Conservation (phyloP, 1,139 yeast genomes). For the Oligophagozyma castellii region DNA sequence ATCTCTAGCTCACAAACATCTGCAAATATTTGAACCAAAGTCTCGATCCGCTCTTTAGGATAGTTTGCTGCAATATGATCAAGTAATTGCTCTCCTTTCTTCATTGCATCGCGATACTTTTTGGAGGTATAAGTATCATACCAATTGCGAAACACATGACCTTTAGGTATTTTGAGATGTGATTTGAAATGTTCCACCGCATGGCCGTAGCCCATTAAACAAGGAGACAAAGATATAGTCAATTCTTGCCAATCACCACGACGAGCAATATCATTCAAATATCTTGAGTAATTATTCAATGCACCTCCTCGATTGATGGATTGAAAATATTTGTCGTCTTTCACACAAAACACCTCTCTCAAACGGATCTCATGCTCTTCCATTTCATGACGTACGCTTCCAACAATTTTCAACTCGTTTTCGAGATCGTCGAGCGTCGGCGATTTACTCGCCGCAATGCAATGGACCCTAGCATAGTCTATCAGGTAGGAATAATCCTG, state of each 20-base stretch:
- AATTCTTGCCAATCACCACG: conserved; percentile 49
- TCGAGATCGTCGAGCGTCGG: conserved; percentile 40
- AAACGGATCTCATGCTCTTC: conserved; percentile 42
- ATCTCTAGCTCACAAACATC: conserved; percentile 47
- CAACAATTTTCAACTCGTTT: conserved; percentile 38
- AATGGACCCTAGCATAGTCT: conserved; percentile 58
- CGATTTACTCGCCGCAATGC: conserved; percentile 50
- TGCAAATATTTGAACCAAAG: conserved; percentile 43
- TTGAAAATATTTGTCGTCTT: conserved; percentile 27
- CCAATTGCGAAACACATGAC: conserved; percentile 41
- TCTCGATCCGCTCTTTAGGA: conserved; percentile 32
- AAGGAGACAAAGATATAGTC: conserved; percentile 60
- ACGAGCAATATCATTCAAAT: conserved; percentile 39
- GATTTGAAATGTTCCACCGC: conserved; percentile 22
- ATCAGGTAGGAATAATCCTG: conserved; percentile 64
- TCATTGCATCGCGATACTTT: conserved; percentile 41
- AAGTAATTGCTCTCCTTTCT: conserved; percentile 34
- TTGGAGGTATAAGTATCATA: conserved; percentile 45
- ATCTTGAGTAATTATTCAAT: conserved; percentile 46
- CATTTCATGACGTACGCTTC: conserved; percentile 42
- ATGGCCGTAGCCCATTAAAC: conserved; percentile 59
- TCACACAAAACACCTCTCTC: conserved; percentile 30
- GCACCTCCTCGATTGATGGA: conserved; percentile 41
- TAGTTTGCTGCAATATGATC: conserved; percentile 29
- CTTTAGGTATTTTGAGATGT: conserved; percentile 14